Percentiles rank a stretch among this genome's conserved stretches.
These are phyloP conservation scores for Fusarium sororula DNA, from an alignment of 2,329 filamentous ascomycete species.

Conservation along the genomic window DNA sequence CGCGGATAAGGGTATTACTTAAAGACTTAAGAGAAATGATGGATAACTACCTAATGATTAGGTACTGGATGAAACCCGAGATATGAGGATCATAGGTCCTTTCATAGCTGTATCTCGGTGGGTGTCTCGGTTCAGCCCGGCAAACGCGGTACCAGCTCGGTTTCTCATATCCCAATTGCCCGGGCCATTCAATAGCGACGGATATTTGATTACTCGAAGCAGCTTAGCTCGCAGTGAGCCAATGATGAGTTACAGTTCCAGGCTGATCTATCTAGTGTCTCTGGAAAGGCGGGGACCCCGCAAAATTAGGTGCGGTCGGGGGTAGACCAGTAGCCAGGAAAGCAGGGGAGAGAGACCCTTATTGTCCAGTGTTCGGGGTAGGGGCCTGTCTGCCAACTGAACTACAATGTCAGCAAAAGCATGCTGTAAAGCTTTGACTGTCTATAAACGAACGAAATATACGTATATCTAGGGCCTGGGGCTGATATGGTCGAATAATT, in stretches of 20 bases:
- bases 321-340: not conserved
- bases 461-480: not conserved
- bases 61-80: not conserved
- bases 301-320: slow-evolving; percentile 8
- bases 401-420: not conserved
- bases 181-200: slow-evolving; percentile 6
- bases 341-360: not conserved
- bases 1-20: not conserved
- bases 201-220: slow-evolving; percentile 13
- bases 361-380: not conserved
- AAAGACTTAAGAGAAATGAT: not conserved
- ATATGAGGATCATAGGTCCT: slow-evolving; percentile 16
- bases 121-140: slow-evolving; percentile 42
- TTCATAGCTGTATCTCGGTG: slow-evolving; percentile 36
- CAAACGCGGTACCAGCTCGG: slow-evolving; percentile 41
- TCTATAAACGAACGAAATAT: not conserved
- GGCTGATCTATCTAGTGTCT: slow-evolving; percentile 17
- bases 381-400: not conserved
- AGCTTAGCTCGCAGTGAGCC: slow-evolving; percentile 19
- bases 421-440: not conserved
- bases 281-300: slow-evolving; percentile 32
- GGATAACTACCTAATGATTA: not conserved
- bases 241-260: slow-evolving; percentile 26
- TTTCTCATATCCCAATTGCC: slow-evolving; percentile 35
- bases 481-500: not conserved